Percentiles rank a stretch among this genome's conserved stretches.
phyloP scores from a whole-genome alignment of 202 grass and related monocot species.

The Elaeis oleifera region DNA sequence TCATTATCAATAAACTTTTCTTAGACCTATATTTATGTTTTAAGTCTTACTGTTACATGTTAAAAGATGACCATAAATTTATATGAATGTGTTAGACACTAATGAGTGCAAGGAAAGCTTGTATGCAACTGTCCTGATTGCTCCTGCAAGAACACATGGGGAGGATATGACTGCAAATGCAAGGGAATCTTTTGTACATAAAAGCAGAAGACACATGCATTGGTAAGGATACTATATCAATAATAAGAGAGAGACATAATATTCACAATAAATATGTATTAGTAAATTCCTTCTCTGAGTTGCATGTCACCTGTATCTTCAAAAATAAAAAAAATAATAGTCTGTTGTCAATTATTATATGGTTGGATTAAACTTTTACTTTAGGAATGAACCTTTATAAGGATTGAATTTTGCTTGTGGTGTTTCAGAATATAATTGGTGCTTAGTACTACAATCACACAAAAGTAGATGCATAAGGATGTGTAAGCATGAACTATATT shows the following conservation, averaged over 20 bases:
- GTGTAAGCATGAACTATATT: no score
- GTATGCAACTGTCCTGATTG: constrained; percentile 67
- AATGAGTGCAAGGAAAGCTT: constrained; percentile 64
- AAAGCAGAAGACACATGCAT: constrained; percentile 70
- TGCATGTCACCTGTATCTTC: not conserved
- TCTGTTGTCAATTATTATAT: no score
- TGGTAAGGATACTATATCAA: constrained; percentile 21
- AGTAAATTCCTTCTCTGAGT: no score
- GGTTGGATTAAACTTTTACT: no score
- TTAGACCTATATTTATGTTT: no score
- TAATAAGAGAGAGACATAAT: not conserved
- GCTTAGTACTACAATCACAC: no score
- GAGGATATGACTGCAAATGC: constrained; percentile 81
- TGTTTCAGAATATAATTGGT: no score
- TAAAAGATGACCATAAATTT: not conserved
- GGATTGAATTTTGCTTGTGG: no score
- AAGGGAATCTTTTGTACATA: constrained; percentile 49
- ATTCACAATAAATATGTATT: not conserved
- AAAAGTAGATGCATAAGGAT: no score
- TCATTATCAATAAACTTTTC: no score
- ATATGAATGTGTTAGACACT: constrained; percentile 40
- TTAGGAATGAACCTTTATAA: no score
- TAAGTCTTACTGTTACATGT: not conserved
- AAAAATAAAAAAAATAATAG: no score
- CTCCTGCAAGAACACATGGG: constrained; percentile 75